Evolutionary conservation across 192 early-diverging fungal species (phyloP), one percentile per base, ranked within the genome.

Genomic region (Gamsiella multidivaricata): DNA sequence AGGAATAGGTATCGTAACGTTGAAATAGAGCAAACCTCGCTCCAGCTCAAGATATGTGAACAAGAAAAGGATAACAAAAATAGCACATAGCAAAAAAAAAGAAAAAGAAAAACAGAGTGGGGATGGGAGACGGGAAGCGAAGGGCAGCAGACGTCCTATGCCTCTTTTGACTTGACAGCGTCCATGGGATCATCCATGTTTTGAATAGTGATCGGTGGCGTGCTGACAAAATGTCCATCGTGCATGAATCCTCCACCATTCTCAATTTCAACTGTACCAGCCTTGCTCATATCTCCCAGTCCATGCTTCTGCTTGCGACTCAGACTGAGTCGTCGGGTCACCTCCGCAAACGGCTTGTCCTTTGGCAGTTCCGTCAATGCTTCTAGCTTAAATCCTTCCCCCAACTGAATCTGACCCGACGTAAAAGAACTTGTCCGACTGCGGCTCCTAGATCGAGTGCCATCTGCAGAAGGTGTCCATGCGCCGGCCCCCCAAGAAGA

Each of bases 391-490:
- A 86, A 84, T 12, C 72, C 67, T 26, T 84, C 84, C 7, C 73
- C 81, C 5, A 69, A 22, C 4, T 61, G 61, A 18, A 73, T 81
- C 60, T 72, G 65, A 6, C 72, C 78, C 18, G 72, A 70, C 15
- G 75, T 67, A 45, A 83, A 81, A 11, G 80, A 82, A 54, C 71
- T 82, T 17, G 86, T 81, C 22, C 86, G 76, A 50, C 84, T 85
- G 22, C 82, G 54, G 36, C 66, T 73, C 49, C 81, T 61, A 23
- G 81, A 81, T 18, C 71, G 63, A 20, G 70, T 65, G n/a, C 79
- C 70, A 46, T 80, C 80, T 3, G 67, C 69, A 39, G 70, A 76
- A 15, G 81, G 68, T 26, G 73, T 81, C 36, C 80, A 79, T n/a
- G 65, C 43, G 26, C 67, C 75, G 20, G 60, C 60, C 46, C 60